phyloP scores from a whole-genome alignment of 768 basidiomycete genomes.

The Boletellus emodensis region DNA sequence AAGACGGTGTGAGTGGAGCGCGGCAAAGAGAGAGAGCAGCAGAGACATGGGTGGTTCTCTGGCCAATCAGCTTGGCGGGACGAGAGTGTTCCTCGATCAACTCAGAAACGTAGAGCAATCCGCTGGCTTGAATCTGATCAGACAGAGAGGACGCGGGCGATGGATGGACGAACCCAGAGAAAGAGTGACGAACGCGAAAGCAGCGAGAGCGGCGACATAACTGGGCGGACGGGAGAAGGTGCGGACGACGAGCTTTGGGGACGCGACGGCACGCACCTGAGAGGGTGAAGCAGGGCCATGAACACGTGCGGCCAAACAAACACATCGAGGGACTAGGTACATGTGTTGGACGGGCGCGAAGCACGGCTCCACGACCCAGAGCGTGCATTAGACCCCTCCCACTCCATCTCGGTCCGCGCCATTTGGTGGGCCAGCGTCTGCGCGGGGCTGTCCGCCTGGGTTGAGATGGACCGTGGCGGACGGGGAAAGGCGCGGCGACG shows the following conservation, averaged over 20 bases:
- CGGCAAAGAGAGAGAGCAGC: background rate
- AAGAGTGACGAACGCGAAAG: conserved; percentile 87
- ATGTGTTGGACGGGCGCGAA: conserved; percentile 46
- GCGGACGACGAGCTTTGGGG: background rate
- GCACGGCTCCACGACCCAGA: conserved; percentile 32
- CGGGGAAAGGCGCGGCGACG: conserved; percentile 37
- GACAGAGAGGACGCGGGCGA: background rate
- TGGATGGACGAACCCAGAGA: conserved; percentile 66
- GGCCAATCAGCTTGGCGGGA: conserved; percentile 76
- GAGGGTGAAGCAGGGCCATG: conserved; percentile 58
- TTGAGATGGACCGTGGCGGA: conserved; percentile 54
- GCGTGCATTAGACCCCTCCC: conserved; percentile 68
- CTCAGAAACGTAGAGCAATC: conserved; percentile 89
- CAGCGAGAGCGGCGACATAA: conserved; percentile 72
- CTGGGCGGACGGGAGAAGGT: conserved; percentile 31
- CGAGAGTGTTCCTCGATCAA: conserved; percentile 92
- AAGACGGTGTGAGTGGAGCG: conserved; percentile 6
- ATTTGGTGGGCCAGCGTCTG: conserved; percentile 61
- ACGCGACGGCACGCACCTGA: conserved; percentile 43
- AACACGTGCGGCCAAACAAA: background rate
- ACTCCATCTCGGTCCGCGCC: conserved; percentile 69
- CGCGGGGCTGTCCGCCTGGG: conserved; percentile 56
- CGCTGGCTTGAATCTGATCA: conserved; percentile 62
- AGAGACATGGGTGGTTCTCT: conserved; percentile 84
- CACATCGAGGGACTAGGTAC: background rate